phyloP scores from a whole-genome alignment of 176 grass and related monocot genomes.

The Tillandsia fasciculata region DNA sequence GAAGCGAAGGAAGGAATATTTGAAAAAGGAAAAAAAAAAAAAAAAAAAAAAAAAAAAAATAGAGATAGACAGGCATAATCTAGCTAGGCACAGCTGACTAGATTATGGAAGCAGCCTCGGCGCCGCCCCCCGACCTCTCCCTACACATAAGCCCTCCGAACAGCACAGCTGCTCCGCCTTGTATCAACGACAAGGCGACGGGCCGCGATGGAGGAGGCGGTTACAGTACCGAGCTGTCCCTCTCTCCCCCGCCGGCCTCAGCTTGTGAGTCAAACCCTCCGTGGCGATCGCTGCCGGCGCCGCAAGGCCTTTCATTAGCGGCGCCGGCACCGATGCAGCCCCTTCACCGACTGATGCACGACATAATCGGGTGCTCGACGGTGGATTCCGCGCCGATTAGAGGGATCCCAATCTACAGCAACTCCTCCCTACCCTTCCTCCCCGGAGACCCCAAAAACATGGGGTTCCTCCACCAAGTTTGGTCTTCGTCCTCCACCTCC shows the following conservation, averaged over 20 bases:
- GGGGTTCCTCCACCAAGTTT: slow-evolving; percentile 2
- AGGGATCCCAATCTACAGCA: slow-evolving; percentile 9
- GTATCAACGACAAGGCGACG: background rate
- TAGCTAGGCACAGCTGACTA: background rate
- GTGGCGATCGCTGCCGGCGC: too few species aligned
- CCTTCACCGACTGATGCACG: too few species aligned
- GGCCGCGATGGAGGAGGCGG: background rate
- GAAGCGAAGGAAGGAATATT: too few species aligned
- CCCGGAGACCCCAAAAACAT: background rate
- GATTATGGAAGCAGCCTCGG: slow-evolving; percentile 14
- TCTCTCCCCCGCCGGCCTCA: background rate
- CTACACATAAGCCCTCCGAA: slow-evolving; percentile 30
- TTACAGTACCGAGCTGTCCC: background rate
- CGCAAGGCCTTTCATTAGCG: too few species aligned
- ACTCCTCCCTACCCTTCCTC: background rate
- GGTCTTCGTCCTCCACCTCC: background rate
- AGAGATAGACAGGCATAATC: background rate
- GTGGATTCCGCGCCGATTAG: background rate
- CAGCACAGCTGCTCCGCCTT: background rate
- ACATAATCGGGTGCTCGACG: background rate
- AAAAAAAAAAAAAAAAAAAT: background rate
- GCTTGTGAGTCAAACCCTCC: too few species aligned
- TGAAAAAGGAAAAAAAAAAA: background rate
- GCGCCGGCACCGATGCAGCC: too few species aligned
- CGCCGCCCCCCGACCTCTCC: slow-evolving; percentile 23